These are phyloP conservation scores for Sanghuangporus baumii DNA, from an alignment of 1,284 basidiomycete genomes.

Conservation along the genomic window DNA sequence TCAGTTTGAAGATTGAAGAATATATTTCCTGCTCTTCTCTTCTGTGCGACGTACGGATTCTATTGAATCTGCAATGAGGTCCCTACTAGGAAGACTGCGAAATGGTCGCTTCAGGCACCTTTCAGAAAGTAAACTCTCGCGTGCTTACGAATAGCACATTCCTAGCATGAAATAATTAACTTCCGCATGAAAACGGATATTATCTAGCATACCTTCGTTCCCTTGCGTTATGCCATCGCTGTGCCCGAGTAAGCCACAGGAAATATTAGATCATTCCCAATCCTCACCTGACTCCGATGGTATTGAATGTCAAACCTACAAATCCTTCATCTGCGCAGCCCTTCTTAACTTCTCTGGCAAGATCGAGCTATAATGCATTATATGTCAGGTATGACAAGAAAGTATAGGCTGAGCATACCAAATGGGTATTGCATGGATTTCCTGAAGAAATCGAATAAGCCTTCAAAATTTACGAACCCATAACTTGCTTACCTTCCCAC, in stretches of 20 bases:
- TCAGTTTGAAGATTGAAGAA: not conserved
- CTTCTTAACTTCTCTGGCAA: conserved; percentile 69
- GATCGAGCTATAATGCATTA: conserved; percentile 50
- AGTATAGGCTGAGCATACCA: conserved; percentile 39
- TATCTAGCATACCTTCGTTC: conserved; percentile 54
- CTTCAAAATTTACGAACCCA: not conserved
- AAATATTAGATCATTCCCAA: not conserved
- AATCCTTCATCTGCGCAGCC: conserved; percentile 73
- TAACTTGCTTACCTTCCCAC: conserved; percentile 67
- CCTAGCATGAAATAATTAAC: conserved; percentile 35
- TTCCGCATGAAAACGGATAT: not conserved
- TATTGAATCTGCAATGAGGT: conserved; percentile 88
- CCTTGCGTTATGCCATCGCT: conserved; percentile 84
- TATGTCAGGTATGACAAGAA: not conserved
- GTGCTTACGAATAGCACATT: conserved; percentile 72
- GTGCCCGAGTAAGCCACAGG: not conserved
- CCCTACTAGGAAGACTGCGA: conserved; percentile 76
- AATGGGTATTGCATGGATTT: conserved; percentile 78
- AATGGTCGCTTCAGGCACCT: conserved; percentile 1
- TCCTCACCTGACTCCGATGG: conserved; percentile 68
- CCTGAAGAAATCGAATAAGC: conserved; percentile 33
- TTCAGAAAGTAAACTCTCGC: conserved; percentile 7
- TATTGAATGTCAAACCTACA: conserved; percentile 75
- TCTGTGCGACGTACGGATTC: conserved; percentile 53
- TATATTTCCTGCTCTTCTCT: not conserved